A percentile compares a stretch with the other conserved stretches of the same genome.
Evolutionary conservation across 1,284 basidiomycete species (phyloP).

Genomic region (Phlebopus sp.): DNA sequence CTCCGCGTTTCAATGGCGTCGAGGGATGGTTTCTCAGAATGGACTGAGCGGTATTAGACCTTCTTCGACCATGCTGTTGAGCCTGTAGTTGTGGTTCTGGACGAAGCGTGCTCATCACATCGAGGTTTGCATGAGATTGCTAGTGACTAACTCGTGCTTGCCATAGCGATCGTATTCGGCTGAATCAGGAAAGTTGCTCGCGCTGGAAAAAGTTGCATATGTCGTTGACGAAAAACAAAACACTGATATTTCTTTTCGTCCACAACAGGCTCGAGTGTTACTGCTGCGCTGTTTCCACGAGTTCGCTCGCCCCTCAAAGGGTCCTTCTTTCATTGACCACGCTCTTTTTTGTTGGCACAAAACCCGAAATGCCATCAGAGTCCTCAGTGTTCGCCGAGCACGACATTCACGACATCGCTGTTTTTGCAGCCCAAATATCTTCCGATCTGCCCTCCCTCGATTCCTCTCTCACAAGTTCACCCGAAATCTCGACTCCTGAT

Average conservation of each 20-base stretch:
- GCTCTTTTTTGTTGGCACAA: constrained; percentile 17
- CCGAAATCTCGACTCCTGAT: constrained; percentile 6
- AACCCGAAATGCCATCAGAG: constrained; percentile 15
- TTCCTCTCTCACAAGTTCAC: constrained; percentile 20
- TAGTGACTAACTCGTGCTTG: no score
- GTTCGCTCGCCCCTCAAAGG: constrained; percentile 4
- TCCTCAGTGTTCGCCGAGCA: constrained; percentile 13
- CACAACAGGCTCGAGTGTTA: neutral
- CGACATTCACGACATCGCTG: constrained; percentile 15
- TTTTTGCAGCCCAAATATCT: constrained; percentile 13
- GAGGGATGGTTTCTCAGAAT: constrained; percentile 44
- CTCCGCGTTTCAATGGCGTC: constrained; percentile 57
- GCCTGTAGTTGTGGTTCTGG: constrained; percentile 52
- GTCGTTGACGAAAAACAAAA: neutral
- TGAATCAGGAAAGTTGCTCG: no score
- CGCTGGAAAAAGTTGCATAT: no score
- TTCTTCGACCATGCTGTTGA: constrained; percentile 53
- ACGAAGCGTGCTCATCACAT: constrained; percentile 53
- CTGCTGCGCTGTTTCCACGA: constrained; percentile 1
- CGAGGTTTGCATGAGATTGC: neutral
- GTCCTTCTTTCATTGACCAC: constrained; percentile 25
- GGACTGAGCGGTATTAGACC: constrained; percentile 72
- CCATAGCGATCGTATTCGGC: no score
- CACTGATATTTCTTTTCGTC: neutral
- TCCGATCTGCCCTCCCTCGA: constrained; percentile 11